These are phyloP conservation scores for Xanthoceras sorbifolium DNA, from an alignment of 345 rosid species.

Conservation along the genomic window DNA sequence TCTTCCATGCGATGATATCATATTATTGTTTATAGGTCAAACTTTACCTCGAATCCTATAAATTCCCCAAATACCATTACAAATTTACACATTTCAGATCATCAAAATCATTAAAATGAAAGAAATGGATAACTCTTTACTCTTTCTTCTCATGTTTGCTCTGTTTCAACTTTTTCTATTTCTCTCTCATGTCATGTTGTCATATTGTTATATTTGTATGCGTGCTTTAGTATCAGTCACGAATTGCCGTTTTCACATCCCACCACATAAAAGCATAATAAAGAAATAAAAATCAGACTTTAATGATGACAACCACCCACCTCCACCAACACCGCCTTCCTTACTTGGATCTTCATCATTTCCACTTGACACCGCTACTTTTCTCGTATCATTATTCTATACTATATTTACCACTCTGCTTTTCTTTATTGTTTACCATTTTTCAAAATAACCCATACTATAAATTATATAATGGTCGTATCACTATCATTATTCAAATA, in stretches of 20 bases:
- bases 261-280: slow-evolving; percentile 19
- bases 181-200: background rate
- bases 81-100: background rate
- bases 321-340: slow-evolving; percentile 24
- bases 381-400: slow-evolving; percentile 22
- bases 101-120: background rate
- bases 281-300: slow-evolving; percentile 37
- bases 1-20: too few species aligned
- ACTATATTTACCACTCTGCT: too few species aligned
- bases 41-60: too few species aligned
- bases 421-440: too few species aligned
- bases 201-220: background rate
- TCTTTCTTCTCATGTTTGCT: background rate
- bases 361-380: slow-evolving; percentile 26
- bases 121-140: background rate
- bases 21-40: too few species aligned
- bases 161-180: background rate
- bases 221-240: slow-evolving; percentile 23
- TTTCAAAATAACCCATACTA: too few species aligned
- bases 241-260: slow-evolving; percentile 36
- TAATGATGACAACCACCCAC: slow-evolving; percentile 57
- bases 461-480: too few species aligned
- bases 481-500: too few species aligned
- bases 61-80: too few species aligned
- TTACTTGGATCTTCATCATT: slow-evolving; percentile 9